These are phyloP conservation scores for Turritis glabra DNA, from an alignment of 345 rosid species.

Conservation along the genomic window DNA sequence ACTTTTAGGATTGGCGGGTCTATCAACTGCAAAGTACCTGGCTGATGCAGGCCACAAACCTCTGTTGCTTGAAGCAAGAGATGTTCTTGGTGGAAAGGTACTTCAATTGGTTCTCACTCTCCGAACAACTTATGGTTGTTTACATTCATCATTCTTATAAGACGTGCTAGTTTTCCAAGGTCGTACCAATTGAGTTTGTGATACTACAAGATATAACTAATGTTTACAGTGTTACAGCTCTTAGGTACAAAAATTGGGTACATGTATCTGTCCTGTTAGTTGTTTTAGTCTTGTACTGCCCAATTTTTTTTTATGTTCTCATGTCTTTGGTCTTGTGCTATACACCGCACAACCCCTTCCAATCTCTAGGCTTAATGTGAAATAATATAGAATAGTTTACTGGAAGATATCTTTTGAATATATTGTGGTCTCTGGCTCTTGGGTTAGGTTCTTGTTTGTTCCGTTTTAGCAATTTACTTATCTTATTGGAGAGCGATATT, in stretches of 20 bases:
- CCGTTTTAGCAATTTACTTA: not conserved
- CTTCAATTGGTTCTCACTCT: slow-evolving; percentile 16
- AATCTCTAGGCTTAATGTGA: not conserved
- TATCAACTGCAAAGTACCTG: slow-evolving; percentile 88
- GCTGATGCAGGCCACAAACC: slow-evolving; percentile 97
- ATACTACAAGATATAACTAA: not conserved
- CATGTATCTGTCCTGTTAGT: not conserved
- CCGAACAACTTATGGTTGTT: not conserved
- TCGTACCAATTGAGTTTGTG: not conserved
- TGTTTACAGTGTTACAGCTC: slow-evolving; percentile 5
- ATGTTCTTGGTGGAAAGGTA: slow-evolving; percentile 98
- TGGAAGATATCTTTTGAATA: not conserved
- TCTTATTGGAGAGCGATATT: not conserved
- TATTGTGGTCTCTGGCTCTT: slow-evolving; percentile 2
- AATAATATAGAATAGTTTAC: not conserved
- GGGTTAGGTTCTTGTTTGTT: slow-evolving; percentile 8
- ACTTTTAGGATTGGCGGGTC: slow-evolving; percentile 85
- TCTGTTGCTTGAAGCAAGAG: slow-evolving; percentile 80
- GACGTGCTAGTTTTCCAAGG: not conserved
- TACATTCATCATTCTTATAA: not conserved
- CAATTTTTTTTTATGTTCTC: not conserved
- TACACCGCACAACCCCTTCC: not conserved
- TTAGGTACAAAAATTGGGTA: not conserved
- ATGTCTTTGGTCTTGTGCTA: not conserved
- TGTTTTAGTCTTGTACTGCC: not conserved